These are phyloP conservation scores for Dalechampia spathulata DNA, from an alignment of 441 rosid species.

Conservation along the genomic window DNA sequence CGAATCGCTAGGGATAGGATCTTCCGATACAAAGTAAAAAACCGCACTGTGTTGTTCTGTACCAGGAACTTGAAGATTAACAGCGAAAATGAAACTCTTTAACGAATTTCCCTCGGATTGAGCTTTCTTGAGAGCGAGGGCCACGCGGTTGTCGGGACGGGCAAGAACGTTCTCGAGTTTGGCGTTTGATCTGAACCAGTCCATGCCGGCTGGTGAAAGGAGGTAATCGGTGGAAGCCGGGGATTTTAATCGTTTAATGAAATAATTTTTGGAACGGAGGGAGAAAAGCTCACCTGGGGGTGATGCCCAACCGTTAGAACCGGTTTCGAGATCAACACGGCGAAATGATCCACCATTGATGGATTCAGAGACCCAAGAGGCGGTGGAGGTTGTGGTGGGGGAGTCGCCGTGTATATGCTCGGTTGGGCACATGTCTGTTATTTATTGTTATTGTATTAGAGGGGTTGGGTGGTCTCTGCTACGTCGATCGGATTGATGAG, in stretches of 20 bases:
- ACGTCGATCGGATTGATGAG: too few relatives aligned
- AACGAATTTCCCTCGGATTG: conserved; percentile 49
- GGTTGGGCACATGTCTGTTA: conserved; percentile 37
- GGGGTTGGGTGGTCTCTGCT: too few relatives aligned
- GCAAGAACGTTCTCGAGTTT: conserved; percentile 60
- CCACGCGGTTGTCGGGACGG: conserved; percentile 75
- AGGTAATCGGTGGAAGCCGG: conserved; percentile 67
- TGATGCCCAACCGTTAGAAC: conserved; percentile 76
- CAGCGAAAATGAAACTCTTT: conserved; percentile 59
- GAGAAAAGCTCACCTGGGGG: conserved; percentile 74
- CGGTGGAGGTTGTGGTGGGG: conserved; percentile 9
- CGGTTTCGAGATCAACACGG: conserved; percentile 54
- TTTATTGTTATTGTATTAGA: too few relatives aligned
- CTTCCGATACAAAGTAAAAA: conserved; percentile 51
- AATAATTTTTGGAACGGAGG: conserved; percentile 53
- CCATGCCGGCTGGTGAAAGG: conserved; percentile 81
- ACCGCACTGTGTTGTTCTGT: conserved; percentile 62
- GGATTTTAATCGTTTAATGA: conserved; percentile 47
- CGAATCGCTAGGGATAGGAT: conserved; percentile 48
- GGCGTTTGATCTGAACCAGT: conserved; percentile 58
- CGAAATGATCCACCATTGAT: conserved; percentile 58
- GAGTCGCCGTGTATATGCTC: conserved; percentile 29
- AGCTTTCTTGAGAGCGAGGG: conserved; percentile 40
- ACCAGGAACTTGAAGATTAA: conserved; percentile 62
- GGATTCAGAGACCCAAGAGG: conserved; percentile 54